Percentiles rank a stretch among this genome's conserved stretches.
These are phyloP conservation scores for Cercospora nicotianae DNA, from an alignment of 2,329 filamentous ascomycete genomes.

Conservation along the genomic window DNA sequence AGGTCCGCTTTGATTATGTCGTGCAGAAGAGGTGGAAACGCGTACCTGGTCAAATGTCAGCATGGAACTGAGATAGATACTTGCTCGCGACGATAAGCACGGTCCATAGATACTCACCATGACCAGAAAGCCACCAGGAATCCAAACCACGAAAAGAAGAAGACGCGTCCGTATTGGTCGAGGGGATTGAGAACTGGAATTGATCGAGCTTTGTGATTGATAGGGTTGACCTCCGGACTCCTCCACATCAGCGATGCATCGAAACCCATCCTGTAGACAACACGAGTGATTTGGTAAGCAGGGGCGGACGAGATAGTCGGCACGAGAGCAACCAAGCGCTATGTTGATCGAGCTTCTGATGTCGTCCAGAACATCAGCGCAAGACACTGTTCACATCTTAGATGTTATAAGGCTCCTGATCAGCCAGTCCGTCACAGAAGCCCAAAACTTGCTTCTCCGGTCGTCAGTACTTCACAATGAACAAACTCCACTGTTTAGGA, in stretches of 20 bases:
- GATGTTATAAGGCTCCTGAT: not conserved
- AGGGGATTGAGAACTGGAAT: constrained; percentile 77
- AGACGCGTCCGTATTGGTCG: constrained; percentile 79
- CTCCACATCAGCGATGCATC: constrained; percentile 41
- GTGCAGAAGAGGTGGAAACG: constrained; percentile 79
- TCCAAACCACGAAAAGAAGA: constrained; percentile 85
- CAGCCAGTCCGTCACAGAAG: not conserved
- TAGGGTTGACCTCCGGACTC: constrained; percentile 75
- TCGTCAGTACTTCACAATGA: constrained; percentile 13
- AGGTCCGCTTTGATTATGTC: constrained; percentile 80
- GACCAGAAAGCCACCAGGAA: constrained; percentile 89
- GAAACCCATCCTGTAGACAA: constrained; percentile 24
- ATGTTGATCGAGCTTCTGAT: constrained; percentile 1
- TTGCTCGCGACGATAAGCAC: not conserved
- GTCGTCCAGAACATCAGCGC: not conserved
- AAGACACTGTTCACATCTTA: not conserved
- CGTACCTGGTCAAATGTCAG: constrained; percentile 64
- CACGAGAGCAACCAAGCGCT: not conserved
- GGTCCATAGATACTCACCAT: constrained; percentile 51
- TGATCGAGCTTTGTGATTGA: constrained; percentile 78
- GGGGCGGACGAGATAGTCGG: not conserved
- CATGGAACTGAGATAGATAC: not conserved
- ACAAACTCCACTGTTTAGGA: constrained; percentile 14
- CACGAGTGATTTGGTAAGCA: not conserved
- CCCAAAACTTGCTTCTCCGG: constrained; percentile 26